Conservation (phyloP, 768 basidiomycete species). For the Cystoderma amianthinum region DNA sequence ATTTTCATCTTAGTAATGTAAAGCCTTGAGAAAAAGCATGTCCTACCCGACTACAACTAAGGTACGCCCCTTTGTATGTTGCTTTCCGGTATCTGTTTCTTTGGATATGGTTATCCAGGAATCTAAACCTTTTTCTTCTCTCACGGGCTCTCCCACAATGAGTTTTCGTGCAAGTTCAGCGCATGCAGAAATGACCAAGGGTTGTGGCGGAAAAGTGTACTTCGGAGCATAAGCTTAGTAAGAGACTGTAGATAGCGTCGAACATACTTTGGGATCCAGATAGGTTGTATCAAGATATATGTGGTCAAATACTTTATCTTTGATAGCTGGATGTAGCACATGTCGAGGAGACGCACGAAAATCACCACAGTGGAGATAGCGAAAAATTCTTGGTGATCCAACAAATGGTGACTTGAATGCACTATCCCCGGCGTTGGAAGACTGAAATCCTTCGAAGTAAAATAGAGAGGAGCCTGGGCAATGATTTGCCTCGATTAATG, state of each 20-base stretch:
- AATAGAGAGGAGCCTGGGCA: conserved; percentile 96
- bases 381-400: conserved; percentile 63
- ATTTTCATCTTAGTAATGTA: not conserved
- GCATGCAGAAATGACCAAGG: conserved; percentile 90
- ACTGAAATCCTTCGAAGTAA: conserved; percentile 89
- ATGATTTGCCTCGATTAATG: conserved; percentile 96
- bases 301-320: conserved; percentile 75
- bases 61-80: conserved; percentile 27
- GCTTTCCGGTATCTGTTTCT: conserved; percentile 23
- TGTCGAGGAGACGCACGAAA: conserved; percentile 88
- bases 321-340: conserved; percentile 76
- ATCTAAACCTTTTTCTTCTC: conserved; percentile 26
- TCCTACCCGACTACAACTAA: conserved; percentile 72
- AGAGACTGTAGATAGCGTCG: not conserved
- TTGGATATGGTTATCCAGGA: conserved; percentile 36
- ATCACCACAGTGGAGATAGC: conserved; percentile 95
- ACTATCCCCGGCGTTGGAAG: conserved; percentile 83
- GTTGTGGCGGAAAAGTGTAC: conserved; percentile 95
- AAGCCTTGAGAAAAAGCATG: conserved; percentile 1
- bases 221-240: conserved; percentile 20
- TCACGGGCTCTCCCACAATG: conserved; percentile 30
- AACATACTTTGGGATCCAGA: conserved; percentile 69
- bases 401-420: conserved; percentile 63
- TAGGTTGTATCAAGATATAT: conserved; percentile 97
- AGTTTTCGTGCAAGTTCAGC: conserved; percentile 70